Evolutionary conservation across 1,139 yeast species (phyloP), one percentile per base, ranked within the genome.

Genomic region (Yamadazyma buinensis): DNA sequence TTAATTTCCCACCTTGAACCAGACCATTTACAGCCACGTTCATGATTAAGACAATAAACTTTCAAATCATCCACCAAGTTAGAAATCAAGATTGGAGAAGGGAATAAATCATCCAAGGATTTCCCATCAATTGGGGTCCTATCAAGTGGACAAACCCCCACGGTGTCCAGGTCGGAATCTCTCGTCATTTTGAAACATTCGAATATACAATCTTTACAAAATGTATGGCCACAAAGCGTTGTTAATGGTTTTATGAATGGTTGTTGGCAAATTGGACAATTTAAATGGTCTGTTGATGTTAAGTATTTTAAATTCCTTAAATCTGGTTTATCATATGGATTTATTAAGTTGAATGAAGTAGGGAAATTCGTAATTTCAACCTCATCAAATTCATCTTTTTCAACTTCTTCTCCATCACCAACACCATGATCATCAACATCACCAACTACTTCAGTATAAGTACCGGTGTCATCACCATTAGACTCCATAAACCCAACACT

Each of bases 1-100:
- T 70, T 72, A 6, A 80, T 47, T 36, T 75, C 71, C 84, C 87
- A 80, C 20, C 86, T 58, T 40, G 75, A 64, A 2, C 83, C 84
- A 3, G 46, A 48, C 78, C 80, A 75, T 2, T 46, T 54, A 51
- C 88, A 81, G 0, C 87, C 88, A 32, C 81, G 51, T 24, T 55
- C 59, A 10, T 49, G 37, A 46, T 77, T 75, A 34, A 80, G 64
- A 48, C 88, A 82, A 31, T 51, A 56, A 1, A 80, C 84, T 35
- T 64, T 60, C 32, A 81, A 61, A 35, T 80, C 86, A 48, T 80
- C 84, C 1, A 80, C 65, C 47, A 81, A 61, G 44, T 80, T 79
- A n/a, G 73, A 56, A 9, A 82, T 63, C 12, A 81, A 56, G 13
- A 78, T 67, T 1, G 88, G 85, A 0, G 87, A 74, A 4, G 84